Percentiles rank a stretch among this genome's conserved stretches.
Conservation (phyloP, 2,329 filamentous ascomycete species). For the Cladobotryum protrusum region DNA sequence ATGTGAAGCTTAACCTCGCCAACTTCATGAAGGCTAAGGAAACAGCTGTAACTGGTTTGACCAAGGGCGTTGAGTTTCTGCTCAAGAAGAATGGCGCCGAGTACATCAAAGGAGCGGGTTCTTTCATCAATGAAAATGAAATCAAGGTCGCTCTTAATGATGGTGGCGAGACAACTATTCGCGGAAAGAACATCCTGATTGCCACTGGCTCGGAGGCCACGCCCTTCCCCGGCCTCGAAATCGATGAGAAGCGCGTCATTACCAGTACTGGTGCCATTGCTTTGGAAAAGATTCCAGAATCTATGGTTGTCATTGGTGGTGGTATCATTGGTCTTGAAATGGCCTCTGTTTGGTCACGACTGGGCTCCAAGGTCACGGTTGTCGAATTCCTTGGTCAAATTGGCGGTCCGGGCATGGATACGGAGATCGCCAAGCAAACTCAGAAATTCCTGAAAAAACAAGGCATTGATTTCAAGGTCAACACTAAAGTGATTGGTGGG, state of each 20-base stretch:
- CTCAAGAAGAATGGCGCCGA: slow-evolving; percentile 99
- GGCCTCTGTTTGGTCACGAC: slow-evolving; percentile 93
- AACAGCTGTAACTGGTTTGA: slow-evolving; percentile 77
- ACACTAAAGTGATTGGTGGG: slow-evolving; percentile 88
- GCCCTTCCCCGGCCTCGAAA: slow-evolving; percentile 89
- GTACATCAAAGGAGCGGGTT: slow-evolving; percentile 89
- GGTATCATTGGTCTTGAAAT: slow-evolving; percentile 99
- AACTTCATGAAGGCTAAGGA: slow-evolving; percentile 99
- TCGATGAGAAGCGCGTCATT: slow-evolving; percentile 96
- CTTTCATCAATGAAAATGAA: slow-evolving; percentile 84
- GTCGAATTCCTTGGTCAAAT: slow-evolving; percentile 96
- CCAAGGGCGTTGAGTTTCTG: slow-evolving; percentile 95
- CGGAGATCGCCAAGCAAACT: slow-evolving; percentile 81
- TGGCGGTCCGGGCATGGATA: slow-evolving; percentile 95
- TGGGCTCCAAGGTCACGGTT: slow-evolving; percentile 91
- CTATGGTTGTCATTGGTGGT: slow-evolving; percentile 94
- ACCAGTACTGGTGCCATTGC: slow-evolving; percentile 93
- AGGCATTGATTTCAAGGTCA: slow-evolving; percentile 96
- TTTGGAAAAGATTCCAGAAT: slow-evolving; percentile 85
- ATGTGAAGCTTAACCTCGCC: slow-evolving; percentile 90
- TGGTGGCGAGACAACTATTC: slow-evolving; percentile 80
- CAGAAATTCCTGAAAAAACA: slow-evolving; percentile 96
- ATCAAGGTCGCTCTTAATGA: slow-evolving; percentile 86
- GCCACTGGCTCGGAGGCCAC: slow-evolving; percentile 93
- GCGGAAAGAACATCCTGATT: slow-evolving; percentile 96